phyloP scores from a whole-genome alignment of 1,139 yeast genomes.

The Pichia sp. region DNA sequence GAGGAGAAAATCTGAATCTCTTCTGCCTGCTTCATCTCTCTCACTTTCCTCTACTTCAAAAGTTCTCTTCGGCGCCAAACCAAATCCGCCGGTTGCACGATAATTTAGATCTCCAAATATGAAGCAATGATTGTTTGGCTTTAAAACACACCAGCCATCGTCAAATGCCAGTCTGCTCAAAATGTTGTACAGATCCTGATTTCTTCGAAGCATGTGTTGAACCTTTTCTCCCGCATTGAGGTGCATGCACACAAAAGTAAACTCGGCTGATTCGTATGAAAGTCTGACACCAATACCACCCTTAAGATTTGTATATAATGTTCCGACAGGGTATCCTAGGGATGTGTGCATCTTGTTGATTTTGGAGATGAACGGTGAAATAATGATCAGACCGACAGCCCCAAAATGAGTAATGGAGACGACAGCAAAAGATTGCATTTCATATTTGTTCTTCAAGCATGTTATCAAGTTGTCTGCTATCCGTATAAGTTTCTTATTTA shows the following conservation, averaged over 20 bases:
- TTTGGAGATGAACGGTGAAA: slow-evolving; percentile 42
- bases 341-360: slow-evolving; percentile 21
- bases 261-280: slow-evolving; percentile 34
- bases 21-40: no score
- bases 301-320: slow-evolving; percentile 58
- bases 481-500: slow-evolving; percentile 40
- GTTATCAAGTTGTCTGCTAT: slow-evolving; percentile 42
- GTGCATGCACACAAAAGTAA: slow-evolving; percentile 69
- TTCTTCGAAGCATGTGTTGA: slow-evolving; percentile 44
- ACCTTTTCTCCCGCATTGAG: slow-evolving; percentile 74
- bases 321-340: slow-evolving; percentile 51
- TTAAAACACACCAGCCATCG: slow-evolving; percentile 56
- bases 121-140: slow-evolving; percentile 57
- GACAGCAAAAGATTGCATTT: slow-evolving; percentile 38
- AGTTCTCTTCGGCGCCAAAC: background rate
- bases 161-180: slow-evolving; percentile 55
- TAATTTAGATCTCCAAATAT: slow-evolving; percentile 84
- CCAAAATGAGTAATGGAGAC: slow-evolving; percentile 54
- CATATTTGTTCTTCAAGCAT: slow-evolving; percentile 40
- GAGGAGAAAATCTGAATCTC: background rate
- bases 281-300: slow-evolving; percentile 69
- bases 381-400: slow-evolving; percentile 58
- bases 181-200: slow-evolving; percentile 47
- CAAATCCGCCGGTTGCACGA: slow-evolving; percentile 42
- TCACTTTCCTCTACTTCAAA: background rate